Evolutionary conservation across 2,329 filamentous ascomycete genomes (phyloP), one percentile per base, ranked within the genome.

Genomic region (Acarospora socialis): DNA sequence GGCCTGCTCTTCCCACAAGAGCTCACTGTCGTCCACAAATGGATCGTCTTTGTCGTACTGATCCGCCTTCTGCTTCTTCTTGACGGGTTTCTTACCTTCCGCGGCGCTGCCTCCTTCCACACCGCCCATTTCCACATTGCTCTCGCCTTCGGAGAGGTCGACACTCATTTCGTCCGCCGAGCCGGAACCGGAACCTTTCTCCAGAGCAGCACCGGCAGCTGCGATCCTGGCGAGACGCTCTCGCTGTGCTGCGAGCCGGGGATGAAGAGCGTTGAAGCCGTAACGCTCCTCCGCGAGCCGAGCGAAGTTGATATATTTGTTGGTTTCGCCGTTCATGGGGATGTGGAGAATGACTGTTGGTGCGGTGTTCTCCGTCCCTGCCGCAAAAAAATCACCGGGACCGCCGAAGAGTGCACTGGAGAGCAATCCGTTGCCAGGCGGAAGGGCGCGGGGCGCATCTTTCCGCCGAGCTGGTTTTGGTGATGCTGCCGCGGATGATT

Each of bases 251-350:
- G 90, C 90, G 40, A 92, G 68, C 5, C 86, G 79, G 18, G 90
- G 90, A 51, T 95, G 86, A 21, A 95, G 66, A 0, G 87, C 90
- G 39, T 92, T 84, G 66, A 87, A 93, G 15, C 90, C 90, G 52
- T 94, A 95, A 40, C 78, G 80, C 41, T 92, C 84, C 55, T 93
- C 83, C 7, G 92, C 90, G 56, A 95, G 67, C 26, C 83, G 81
- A 48, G 87, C 86, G 43, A 95, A 94, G 54, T 95, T 95, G 57
- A 98, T 74, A 39, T 92, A 87, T 43, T 87, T 83, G 53, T 93
- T 93, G 21, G 73, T 78, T 45, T 81, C 75, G 23, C 83, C 81
- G 36, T 77, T 71, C 22, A 98, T 67, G 0, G 81, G 74, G 35
- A 98, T 77, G 34, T 80, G 76, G 12, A 98, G 68, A 32, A 92